Base-by-base conservation (phyloP, 352 stramenopile genomes). In the Phytophthora fragariae region DNA sequence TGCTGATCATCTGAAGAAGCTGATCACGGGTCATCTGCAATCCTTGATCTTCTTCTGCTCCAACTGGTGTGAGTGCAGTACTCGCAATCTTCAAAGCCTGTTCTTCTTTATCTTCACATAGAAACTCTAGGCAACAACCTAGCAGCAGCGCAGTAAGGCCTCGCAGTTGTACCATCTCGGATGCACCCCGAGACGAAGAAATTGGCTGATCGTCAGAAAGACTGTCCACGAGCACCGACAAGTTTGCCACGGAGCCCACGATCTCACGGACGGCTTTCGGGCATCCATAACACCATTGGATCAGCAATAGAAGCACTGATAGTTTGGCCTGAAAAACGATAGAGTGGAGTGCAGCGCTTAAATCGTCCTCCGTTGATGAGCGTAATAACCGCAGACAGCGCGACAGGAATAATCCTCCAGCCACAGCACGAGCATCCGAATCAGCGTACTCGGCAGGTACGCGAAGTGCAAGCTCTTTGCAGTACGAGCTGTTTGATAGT, bases 401-500 rank as follows among this genome's bases (percentile, higher is more conserved):
- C 9, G 82, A 90, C 15, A 95, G 74, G 24, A 95, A 88, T 19
- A 88, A 69, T 11, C 83, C 84, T 7, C 86, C 86, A 46, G 78
- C 59, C 41, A 93, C 81, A n/a, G 77, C 73, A 68, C 83, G 81
- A 19, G 79, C 75, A 11, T 92, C 75, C 9, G 71, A 27, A 19
- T 84, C 71, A 8, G 83, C 71, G 35, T 90, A 89, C 10, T 82
- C 57, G 2, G 62, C 78, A 9, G 88, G 84, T 15, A 95, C 72
- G n/a, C 88, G 85, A 35, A 95, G 74, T 9, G 85, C 85, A 41
- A 93, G 67, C 49, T 90, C 77, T 70, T 93, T 90, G 66, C 88
- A 95, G 55, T 89, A 90, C 11, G 62, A 68, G 44, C 84, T 92
- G 64, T 81, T 73, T 0, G 47, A 49, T 17, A 95, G 72, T 49